Evolutionary conservation across 2,329 filamentous ascomycete genomes (phyloP), one percentile per base, ranked within the genome.

Genomic region (Chaetomium strumarium): DNA sequence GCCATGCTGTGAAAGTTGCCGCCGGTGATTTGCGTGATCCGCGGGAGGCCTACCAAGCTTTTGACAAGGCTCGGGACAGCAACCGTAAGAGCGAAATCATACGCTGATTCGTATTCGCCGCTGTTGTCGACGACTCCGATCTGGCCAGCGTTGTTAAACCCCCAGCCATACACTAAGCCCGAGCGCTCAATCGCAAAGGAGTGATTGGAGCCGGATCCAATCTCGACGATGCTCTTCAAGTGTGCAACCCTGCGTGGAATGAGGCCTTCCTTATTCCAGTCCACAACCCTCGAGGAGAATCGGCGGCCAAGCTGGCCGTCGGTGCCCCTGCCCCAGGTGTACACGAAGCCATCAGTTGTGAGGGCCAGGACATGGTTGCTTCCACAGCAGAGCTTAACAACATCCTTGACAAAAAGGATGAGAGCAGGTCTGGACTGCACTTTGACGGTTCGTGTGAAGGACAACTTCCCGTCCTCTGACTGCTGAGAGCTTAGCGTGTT

Each of bases 61-160:
- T 47, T 41, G 29, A 55, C 41, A 12, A 45, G 47, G 33, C 42
- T 45, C 9, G 53, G 53, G 10, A 41, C 30, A 12, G 43, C 2
- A 10, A 57, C 38, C 16, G 44, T 42, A 14, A 57, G 16, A 13
- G 44, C 44, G 11, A 38, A 42, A 1, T 44, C 41, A 20, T 43
- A 52, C 1, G 19, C 49, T 12, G 46, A 46, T 34, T 55, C 53
- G 30, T 43, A 30, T 14, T 52, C 24, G 39, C 52, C 47, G 8
- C 44, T 78, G 40, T 95, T 78, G 52, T 83, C 76, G 29, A 70
- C 75, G 49, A 95, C 77, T 14, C 56, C 56, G 13, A 51, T 86
- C 71, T 95, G 85, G 56, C 85, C 86, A 67, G 87, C 93, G 70
- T 87, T 90, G 76, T 95, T 95, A 33, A 91, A 74, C 20, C 90